A percentile compares a stretch with the other conserved stretches of the same genome.
phyloP scores from a whole-genome alignment of 2,329 filamentous ascomycete genomes.

The Beauveria caledonica region DNA sequence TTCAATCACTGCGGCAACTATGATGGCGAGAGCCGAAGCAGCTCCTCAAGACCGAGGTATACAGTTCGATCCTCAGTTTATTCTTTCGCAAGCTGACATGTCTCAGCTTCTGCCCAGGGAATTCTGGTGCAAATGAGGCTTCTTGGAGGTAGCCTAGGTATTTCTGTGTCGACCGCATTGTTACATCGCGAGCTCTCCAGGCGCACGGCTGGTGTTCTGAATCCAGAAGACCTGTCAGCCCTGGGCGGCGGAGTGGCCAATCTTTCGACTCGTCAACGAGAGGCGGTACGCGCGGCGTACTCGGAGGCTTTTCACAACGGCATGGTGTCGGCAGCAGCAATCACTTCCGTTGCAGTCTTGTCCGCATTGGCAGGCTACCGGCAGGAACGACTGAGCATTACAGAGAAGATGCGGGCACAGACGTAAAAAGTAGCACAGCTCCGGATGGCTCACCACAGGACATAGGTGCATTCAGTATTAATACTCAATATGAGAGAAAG shows the following conservation, averaged over 20 bases:
- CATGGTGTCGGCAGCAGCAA: slow-evolving; percentile 27
- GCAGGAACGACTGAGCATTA: too few relatives aligned
- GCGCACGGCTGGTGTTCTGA: slow-evolving; percentile 19
- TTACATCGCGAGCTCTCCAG: slow-evolving; percentile 24
- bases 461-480: too few relatives aligned
- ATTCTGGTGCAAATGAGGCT: slow-evolving; percentile 44
- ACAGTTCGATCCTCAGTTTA: slow-evolving; percentile 9
- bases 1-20: slow-evolving; percentile 37
- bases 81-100: neutral
- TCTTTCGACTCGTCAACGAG: slow-evolving; percentile 22
- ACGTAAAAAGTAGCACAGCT: too few relatives aligned
- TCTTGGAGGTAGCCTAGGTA: slow-evolving; percentile 45
- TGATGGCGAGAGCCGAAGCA: slow-evolving; percentile 34
- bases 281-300: slow-evolving; percentile 30
- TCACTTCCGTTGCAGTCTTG: neutral
- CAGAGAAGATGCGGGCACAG: too few relatives aligned
- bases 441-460: too few relatives aligned
- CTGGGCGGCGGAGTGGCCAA: slow-evolving; percentile 16
- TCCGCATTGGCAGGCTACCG: too few relatives aligned
- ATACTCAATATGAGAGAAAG: too few relatives aligned
- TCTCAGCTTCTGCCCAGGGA: slow-evolving; percentile 41
- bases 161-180: slow-evolving; percentile 44
- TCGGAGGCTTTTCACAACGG: slow-evolving; percentile 36
- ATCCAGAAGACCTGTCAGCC: slow-evolving; percentile 21
- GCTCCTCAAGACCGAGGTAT: slow-evolving; percentile 38